Evolutionary conservation across 2,329 filamentous ascomycete species (phyloP).

Genomic region (Penicillium verrucosum): DNA sequence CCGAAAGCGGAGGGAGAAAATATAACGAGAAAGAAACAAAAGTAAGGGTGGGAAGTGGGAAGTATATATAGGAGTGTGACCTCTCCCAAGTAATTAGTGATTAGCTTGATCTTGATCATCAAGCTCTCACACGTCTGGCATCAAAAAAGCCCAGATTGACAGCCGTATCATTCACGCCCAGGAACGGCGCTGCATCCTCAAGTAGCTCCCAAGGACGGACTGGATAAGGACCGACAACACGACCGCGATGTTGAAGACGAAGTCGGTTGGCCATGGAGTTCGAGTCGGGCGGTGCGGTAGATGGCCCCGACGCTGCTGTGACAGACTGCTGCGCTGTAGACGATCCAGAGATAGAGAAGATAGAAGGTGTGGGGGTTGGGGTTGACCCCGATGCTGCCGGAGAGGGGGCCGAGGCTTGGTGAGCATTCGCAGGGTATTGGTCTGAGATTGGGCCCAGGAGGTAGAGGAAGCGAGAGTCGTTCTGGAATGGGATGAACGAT

Average conservation of each 20-base stretch:
- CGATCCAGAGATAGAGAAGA: slow-evolving; percentile 16
- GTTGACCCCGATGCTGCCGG: slow-evolving; percentile 33
- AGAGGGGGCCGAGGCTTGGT: slow-evolving; percentile 31
- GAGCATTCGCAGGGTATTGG: slow-evolving; percentile 12
- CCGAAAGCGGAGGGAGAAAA: neutral
- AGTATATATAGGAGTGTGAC: neutral
- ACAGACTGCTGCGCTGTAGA: slow-evolving; percentile 16
- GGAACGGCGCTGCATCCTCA: slow-evolving; percentile 44
- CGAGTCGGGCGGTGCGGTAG: slow-evolving; percentile 17
- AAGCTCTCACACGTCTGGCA: slow-evolving; percentile 35
- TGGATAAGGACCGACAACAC: slow-evolving; percentile 34
- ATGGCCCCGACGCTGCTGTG: slow-evolving; percentile 7
- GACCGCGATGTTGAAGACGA: slow-evolving; percentile 38
- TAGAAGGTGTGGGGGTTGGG: slow-evolving; percentile 26
- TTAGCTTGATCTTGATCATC: neutral
- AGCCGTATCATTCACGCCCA: slow-evolving; percentile 46
- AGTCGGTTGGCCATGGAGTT: slow-evolving; percentile 32
- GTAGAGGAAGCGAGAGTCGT: slow-evolving; percentile 40
- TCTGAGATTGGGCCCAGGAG: slow-evolving; percentile 42
- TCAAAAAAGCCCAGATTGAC: slow-evolving; percentile 44
- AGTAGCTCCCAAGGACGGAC: slow-evolving; percentile 46
- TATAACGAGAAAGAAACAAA: neutral
- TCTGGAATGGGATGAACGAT: slow-evolving; percentile 37
- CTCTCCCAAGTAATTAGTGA: neutral
- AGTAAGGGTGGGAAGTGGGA: neutral